Evolutionary conservation across 176 grass and related monocot genomes (phyloP).

Genomic region (Typha latifolia): DNA sequence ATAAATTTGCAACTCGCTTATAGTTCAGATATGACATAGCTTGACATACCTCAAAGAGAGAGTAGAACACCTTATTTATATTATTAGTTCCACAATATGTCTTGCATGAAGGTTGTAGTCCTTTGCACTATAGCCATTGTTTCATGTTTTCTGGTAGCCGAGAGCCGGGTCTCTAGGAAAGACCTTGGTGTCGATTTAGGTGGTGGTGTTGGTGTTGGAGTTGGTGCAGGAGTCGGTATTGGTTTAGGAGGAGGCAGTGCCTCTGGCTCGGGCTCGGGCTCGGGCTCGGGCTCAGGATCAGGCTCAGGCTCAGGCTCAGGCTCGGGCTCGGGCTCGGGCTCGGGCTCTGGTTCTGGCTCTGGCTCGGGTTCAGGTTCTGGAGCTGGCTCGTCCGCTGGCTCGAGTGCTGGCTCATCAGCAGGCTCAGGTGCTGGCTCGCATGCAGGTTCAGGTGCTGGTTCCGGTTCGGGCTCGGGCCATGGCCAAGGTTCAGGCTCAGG

Average conservation of each 20-base stretch:
- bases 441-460: conserved; percentile 12
- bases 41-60: not conserved
- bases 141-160: conserved; percentile 13
- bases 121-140: conserved; percentile 4
- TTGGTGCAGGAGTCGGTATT: not conserved
- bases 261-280: conserved; percentile 8
- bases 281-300: not conserved
- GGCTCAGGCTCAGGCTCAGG: conserved; percentile 11
- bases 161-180: conserved; percentile 38
- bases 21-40: no score
- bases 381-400: conserved; percentile 14
- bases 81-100: conserved; percentile 14
- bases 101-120: conserved; percentile 18
- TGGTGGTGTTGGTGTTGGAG: conserved; percentile 19
- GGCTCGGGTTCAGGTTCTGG: conserved; percentile 17
- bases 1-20: not conserved
- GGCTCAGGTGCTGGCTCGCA: conserved; percentile 9
- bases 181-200: conserved; percentile 53
- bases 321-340: not conserved
- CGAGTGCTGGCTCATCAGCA: not conserved
- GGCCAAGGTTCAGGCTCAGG: conserved; percentile 3
- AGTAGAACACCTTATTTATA: not conserved
- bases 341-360: conserved; percentile 12
- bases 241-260: not conserved
- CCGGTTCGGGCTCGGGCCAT: conserved; percentile 9